Evolutionary conservation across 2,329 filamentous ascomycete species (phyloP).

Genomic region (Calonectria pseudoturangicola): DNA sequence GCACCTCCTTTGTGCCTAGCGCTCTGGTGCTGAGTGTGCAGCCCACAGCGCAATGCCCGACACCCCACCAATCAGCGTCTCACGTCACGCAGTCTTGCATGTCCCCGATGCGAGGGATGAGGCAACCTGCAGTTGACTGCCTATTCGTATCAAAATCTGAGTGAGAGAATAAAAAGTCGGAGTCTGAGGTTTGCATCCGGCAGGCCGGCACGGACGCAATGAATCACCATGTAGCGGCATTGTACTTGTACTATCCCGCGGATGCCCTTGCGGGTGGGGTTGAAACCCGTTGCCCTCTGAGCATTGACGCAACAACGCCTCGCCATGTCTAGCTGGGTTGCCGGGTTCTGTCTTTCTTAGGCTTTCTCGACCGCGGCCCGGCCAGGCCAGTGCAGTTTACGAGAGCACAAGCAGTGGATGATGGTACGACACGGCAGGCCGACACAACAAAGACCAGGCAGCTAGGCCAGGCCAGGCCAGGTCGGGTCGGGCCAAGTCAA

Average conservation of each 20-base stretch:
- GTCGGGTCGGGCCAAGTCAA: conserved; percentile 23
- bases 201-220: conserved; percentile 15
- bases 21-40: conserved; percentile 24
- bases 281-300: conserved; percentile 42
- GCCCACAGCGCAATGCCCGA: conserved; percentile 8
- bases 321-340: conserved; percentile 40
- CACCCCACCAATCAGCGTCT: conserved; percentile 27
- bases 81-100: conserved; percentile 39
- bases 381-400: conserved; percentile 39
- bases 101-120: conserved; percentile 30
- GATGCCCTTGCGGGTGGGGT: conserved; percentile 15
- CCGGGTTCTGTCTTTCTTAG: conserved; percentile 26
- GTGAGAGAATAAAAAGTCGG: conserved; percentile 24
- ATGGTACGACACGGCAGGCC: conserved; percentile 47
- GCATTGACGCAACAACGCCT: conserved; percentile 44
- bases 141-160: conserved; percentile 27
- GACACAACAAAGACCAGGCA: background rate
- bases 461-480: conserved; percentile 30
- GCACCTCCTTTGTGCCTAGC: conserved; percentile 20
- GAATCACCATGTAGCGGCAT: conserved; percentile 18
- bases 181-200: conserved; percentile 23
- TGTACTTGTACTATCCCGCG: conserved; percentile 1
- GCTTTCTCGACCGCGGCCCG: conserved; percentile 38
- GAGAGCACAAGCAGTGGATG: conserved; percentile 41
- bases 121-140: conserved; percentile 20